Evolutionary conservation across 2,329 filamentous ascomycete genomes (phyloP).

Genomic region (Fusarium sp.): DNA sequence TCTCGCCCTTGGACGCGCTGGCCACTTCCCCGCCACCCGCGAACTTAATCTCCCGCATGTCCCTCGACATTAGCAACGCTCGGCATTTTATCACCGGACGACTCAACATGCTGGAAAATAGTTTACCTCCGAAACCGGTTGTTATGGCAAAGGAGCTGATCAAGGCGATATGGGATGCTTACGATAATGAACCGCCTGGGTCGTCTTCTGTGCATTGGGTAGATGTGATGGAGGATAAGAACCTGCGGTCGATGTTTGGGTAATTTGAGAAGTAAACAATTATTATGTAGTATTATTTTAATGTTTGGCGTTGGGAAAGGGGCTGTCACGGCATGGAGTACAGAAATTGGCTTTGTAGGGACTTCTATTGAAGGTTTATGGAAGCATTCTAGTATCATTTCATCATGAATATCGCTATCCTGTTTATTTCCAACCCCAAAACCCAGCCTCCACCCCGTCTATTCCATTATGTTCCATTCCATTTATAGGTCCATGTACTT

Average conservation of each 20-base stretch:
- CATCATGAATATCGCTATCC: constrained; percentile 33
- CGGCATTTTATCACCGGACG: constrained; percentile 58
- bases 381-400: constrained; percentile 28
- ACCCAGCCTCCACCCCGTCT: constrained; percentile 9
- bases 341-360: constrained; percentile 5
- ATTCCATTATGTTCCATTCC: not conserved
- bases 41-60: constrained; percentile 46
- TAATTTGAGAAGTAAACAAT: constrained; percentile 19
- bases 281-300: not conserved
- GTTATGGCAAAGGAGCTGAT: constrained; percentile 59
- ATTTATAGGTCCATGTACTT: constrained; percentile 52
- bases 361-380: not conserved
- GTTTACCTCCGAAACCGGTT: constrained; percentile 59
- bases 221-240: constrained; percentile 58
- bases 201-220: constrained; percentile 58
- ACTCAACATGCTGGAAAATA: constrained; percentile 57
- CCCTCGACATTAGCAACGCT: constrained; percentile 57
- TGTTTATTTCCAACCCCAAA: not conserved
- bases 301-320: not conserved
- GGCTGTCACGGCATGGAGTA: not conserved
- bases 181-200: constrained; percentile 55
- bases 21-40: constrained; percentile 21
- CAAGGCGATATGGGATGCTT: constrained; percentile 59
- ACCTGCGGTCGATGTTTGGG: constrained; percentile 54
- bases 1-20: constrained; percentile 30